Percentiles rank a stretch among this genome's conserved stretches.
Evolutionary conservation across 441 rosid species (phyloP).

Genomic region (Bruguiera hainesii): DNA sequence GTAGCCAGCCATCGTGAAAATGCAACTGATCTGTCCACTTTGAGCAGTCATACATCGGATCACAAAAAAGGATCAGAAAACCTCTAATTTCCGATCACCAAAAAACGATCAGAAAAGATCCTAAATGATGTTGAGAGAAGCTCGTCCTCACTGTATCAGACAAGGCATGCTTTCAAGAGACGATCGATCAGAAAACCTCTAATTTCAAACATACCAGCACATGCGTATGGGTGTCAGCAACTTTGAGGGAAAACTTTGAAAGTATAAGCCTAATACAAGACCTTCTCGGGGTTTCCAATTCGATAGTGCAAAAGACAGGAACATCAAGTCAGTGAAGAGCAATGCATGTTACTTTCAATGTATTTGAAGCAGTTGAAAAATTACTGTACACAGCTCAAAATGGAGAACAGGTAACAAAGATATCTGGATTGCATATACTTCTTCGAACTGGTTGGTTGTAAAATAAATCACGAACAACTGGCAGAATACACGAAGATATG

Average conservation of each 20-base stretch:
- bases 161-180: conserved; percentile 24
- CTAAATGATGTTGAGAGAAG: conserved; percentile 38
- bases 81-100: no score
- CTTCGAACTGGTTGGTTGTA: conserved; percentile 91
- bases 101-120: no score
- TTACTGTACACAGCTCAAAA: background rate
- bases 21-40: no score
- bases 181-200: conserved; percentile 10
- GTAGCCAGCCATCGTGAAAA: no score
- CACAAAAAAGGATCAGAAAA: no score
- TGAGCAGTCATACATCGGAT: no score
- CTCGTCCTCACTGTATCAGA: conserved; percentile 60
- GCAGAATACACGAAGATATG: conserved; percentile 29
- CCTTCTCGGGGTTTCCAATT: conserved; percentile 68
- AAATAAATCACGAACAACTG: conserved; percentile 82
- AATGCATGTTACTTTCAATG: conserved; percentile 1
- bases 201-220: conserved; percentile 22
- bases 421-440: conserved; percentile 79
- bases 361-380: conserved; percentile 11
- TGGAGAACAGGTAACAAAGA: conserved; percentile 5
- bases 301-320: conserved; percentile 20
- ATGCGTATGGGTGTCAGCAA: conserved; percentile 73
- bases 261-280: conserved; percentile 70
- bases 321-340: conserved; percentile 16
- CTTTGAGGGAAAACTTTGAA: conserved; percentile 62